These are phyloP conservation scores for Echites panduratus DNA, from an alignment of 257 asterid species.

Conservation along the genomic window DNA sequence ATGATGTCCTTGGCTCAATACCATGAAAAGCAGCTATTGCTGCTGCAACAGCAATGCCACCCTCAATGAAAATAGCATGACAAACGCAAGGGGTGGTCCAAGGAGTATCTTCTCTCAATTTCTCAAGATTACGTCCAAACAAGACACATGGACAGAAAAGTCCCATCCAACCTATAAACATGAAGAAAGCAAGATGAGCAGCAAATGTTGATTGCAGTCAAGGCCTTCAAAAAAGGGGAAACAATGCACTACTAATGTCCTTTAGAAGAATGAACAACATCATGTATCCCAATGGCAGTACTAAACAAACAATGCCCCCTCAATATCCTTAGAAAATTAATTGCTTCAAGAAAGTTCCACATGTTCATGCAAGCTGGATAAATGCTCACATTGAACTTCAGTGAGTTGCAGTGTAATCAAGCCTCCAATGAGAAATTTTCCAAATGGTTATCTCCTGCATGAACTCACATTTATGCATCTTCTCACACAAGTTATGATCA, in stretches of 20 bases:
- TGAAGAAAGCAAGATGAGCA: conserved; percentile 11
- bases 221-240: neutral
- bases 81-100: conserved; percentile 92
- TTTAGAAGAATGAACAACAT: neutral
- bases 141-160: conserved; percentile 94
- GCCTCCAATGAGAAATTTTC: neutral
- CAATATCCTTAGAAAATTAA: neutral
- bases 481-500: neutral
- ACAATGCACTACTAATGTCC: neutral
- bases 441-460: neutral
- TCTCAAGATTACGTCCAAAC: conserved; percentile 84
- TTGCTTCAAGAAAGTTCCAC: neutral
- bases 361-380: no score
- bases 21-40: conserved; percentile 70
- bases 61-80: conserved; percentile 88
- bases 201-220: neutral
- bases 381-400: neutral
- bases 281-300: neutral
- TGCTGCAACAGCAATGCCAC: conserved; percentile 79
- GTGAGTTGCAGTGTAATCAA: neutral
- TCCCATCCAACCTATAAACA: conserved; percentile 66
- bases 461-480: neutral
- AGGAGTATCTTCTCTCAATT: conserved; percentile 76
- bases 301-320: neutral
- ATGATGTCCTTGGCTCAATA: conserved; percentile 79